Evolutionary conservation across 2,329 filamentous ascomycete genomes (phyloP).

Genomic region (Monilinia vaccinii-corymbosi): DNA sequence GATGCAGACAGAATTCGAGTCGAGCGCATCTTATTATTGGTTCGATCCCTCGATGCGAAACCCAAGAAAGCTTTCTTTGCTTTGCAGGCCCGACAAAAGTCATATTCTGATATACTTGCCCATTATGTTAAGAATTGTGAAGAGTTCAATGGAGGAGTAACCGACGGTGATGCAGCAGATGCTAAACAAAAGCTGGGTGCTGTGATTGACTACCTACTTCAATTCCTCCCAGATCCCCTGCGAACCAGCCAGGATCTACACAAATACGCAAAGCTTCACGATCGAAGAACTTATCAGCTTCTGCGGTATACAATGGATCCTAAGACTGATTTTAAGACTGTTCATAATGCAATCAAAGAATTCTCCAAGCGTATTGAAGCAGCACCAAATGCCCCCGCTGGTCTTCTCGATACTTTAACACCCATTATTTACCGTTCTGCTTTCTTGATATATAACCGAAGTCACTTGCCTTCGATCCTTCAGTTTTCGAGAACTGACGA

Average conservation of each 20-base stretch:
- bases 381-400: slow-evolving; percentile 46
- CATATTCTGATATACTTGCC: slow-evolving; percentile 63
- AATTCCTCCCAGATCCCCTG: slow-evolving; percentile 65
- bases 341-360: slow-evolving; percentile 84
- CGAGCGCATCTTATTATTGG: slow-evolving; percentile 73
- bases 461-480: slow-evolving; percentile 85
- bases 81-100: slow-evolving; percentile 68
- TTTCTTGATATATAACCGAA: slow-evolving; percentile 85
- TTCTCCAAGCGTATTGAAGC: slow-evolving; percentile 71
- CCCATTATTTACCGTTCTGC: slow-evolving; percentile 78
- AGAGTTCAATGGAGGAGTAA: slow-evolving; percentile 78
- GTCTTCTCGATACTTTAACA: slow-evolving; percentile 68
- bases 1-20: slow-evolving; percentile 72
- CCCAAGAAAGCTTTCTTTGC: slow-evolving; percentile 85
- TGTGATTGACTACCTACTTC: slow-evolving; percentile 63
- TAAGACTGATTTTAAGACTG: slow-evolving; percentile 85
- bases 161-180: slow-evolving; percentile 59
- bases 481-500: slow-evolving; percentile 78
- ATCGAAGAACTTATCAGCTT: slow-evolving; percentile 82
- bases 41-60: slow-evolving; percentile 66
- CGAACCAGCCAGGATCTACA: slow-evolving; percentile 69
- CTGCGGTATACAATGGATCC: slow-evolving; percentile 77
- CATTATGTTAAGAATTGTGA: slow-evolving; percentile 80
- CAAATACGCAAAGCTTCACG: slow-evolving; percentile 85
- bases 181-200: slow-evolving; percentile 61